phyloP scores from a whole-genome alignment of 176 grass and related monocot genomes.

The Carex parvula region DNA sequence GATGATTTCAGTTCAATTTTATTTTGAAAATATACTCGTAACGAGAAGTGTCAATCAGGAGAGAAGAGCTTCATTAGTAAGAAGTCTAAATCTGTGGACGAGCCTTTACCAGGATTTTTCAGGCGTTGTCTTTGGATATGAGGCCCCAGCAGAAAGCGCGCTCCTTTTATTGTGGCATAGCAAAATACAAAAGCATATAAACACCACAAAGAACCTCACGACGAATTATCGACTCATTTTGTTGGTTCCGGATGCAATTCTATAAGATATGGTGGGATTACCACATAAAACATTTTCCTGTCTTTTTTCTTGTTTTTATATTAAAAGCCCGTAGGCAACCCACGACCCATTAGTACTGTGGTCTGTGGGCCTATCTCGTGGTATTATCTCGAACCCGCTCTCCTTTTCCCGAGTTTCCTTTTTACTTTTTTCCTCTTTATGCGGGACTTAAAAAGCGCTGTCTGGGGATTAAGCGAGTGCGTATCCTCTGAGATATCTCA shows the following conservation, averaged over 20 bases:
- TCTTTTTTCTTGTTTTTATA: not conserved
- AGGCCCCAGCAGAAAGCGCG: not conserved
- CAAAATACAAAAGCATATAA: not conserved
- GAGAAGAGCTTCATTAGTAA: too few species aligned
- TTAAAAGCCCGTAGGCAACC: not conserved
- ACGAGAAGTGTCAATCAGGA: too few species aligned
- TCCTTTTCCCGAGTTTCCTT: not conserved
- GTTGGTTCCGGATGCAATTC: not conserved
- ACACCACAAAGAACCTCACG: conserved; percentile 4
- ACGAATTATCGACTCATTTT: not conserved
- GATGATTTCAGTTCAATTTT: too few species aligned
- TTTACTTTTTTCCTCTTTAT: not conserved
- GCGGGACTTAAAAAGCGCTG: not conserved
- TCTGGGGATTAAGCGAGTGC: not conserved
- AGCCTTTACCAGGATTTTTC: not conserved
- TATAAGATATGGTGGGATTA: conserved; percentile 6
- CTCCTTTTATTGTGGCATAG: not conserved
- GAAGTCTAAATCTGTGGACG: not conserved
- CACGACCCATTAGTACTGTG: not conserved
- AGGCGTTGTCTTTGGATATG: not conserved
- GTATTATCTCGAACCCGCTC: not conserved
- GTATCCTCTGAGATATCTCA: too few species aligned
- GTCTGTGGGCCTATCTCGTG: too few species aligned
- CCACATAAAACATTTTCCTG: conserved; percentile 18
- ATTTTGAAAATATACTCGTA: too few species aligned